These are phyloP conservation scores for Saccharomycopsis selenospora DNA, from an alignment of 805 yeast genomes.

Conservation along the genomic window DNA sequence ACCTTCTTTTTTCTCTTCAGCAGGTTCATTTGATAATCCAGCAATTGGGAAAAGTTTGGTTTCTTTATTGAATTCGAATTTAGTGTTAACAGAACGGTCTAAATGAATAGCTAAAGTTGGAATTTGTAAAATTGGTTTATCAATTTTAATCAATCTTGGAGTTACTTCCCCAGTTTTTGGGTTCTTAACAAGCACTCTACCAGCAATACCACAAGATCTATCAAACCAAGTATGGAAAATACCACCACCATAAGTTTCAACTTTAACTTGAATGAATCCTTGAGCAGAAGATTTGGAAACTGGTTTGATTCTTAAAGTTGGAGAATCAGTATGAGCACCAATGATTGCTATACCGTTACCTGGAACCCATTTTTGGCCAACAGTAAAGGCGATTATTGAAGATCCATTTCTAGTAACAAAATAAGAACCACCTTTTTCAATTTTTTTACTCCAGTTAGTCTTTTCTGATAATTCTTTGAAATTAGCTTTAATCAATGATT, in stretches of 20 bases:
- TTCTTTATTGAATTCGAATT: conserved; percentile 86
- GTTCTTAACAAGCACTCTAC: conserved; percentile 69
- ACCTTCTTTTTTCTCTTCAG: conserved; percentile 15
- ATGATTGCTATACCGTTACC: conserved; percentile 83
- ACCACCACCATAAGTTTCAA: conserved; percentile 93
- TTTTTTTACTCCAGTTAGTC: conserved; percentile 53
- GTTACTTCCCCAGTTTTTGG: conserved; percentile 39
- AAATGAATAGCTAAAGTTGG: conserved; percentile 94
- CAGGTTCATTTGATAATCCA: conserved; percentile 38
- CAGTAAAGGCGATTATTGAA: conserved; percentile 78
- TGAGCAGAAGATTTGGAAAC: conserved; percentile 60
- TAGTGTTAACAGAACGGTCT: conserved; percentile 64
- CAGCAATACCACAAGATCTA: conserved; percentile 85
- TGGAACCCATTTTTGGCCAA: conserved; percentile 62
- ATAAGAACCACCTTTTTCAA: conserved; percentile 56
- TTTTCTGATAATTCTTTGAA: conserved; percentile 70
- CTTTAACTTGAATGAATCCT: conserved; percentile 84
- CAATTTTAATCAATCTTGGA: conserved; percentile 68
- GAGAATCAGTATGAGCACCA: conserved; percentile 97
- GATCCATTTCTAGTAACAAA: conserved; percentile 87
- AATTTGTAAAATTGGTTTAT: conserved; percentile 78
- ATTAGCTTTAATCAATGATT: conserved; percentile 51
- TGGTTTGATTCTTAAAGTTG: conserved; percentile 84
- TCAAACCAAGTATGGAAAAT: conserved; percentile 98
- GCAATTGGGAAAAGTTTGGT: conserved; percentile 81